Evolutionary conservation across 1,284 basidiomycete species (phyloP).

Genomic region (Schizophyllum amplum): DNA sequence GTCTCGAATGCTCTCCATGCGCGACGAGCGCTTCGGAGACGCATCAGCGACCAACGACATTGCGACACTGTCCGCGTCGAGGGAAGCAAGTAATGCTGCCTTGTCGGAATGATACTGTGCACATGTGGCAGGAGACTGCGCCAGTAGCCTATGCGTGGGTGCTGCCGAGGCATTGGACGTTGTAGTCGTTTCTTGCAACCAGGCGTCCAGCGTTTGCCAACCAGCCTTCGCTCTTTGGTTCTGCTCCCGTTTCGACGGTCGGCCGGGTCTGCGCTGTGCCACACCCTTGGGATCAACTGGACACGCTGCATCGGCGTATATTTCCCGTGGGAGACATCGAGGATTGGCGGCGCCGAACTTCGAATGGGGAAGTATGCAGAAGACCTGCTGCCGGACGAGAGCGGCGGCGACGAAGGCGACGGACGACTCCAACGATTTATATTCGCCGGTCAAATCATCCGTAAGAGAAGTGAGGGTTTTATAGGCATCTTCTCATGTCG

Average conservation of each 20-base stretch:
- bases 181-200: slow-evolving; percentile 34
- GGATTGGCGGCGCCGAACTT: slow-evolving; percentile 48
- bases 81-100: slow-evolving; percentile 27
- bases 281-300: slow-evolving; percentile 19
- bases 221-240: slow-evolving; percentile 44
- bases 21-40: background rate
- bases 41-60: slow-evolving; percentile 31
- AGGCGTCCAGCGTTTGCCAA: slow-evolving; percentile 39
- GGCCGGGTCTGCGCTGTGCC: slow-evolving; percentile 50
- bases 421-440: slow-evolving; percentile 36
- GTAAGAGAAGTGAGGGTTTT: no score
- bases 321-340: slow-evolving; percentile 54
- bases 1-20: background rate
- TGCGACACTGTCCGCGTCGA: slow-evolving; percentile 14
- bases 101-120: slow-evolving; percentile 36
- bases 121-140: slow-evolving; percentile 9
- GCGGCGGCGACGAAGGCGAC: slow-evolving; percentile 37
- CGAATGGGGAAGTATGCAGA: slow-evolving; percentile 51
- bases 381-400: slow-evolving; percentile 39
- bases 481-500: no score
- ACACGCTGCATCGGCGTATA: slow-evolving; percentile 31
- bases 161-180: background rate
- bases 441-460: slow-evolving; percentile 30
- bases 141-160: background rate
- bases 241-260: slow-evolving; percentile 57